Conservation (phyloP, 2,329 filamentous ascomycete species). For the Penicillium corylophilum region DNA sequence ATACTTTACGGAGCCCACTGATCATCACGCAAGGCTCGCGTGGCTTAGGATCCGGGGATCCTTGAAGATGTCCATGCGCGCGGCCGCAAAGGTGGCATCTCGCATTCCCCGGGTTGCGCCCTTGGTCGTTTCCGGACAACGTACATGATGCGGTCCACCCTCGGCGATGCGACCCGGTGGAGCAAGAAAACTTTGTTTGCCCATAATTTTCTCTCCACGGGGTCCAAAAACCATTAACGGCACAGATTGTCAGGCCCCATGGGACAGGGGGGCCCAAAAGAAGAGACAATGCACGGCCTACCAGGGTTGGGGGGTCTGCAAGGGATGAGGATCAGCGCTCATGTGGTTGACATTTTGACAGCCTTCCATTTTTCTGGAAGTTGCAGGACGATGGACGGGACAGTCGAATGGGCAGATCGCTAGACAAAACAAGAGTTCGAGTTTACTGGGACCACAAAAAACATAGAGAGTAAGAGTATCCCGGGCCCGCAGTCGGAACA, state of each 20-base stretch:
- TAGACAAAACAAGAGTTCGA: background rate
- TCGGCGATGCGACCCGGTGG: constrained; percentile 10
- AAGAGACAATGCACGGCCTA: background rate
- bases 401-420: too few species aligned
- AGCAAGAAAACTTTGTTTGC: constrained; percentile 11
- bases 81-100: constrained; percentile 8
- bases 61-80: constrained; percentile 12
- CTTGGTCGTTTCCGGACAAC: constrained; percentile 20
- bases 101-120: background rate
- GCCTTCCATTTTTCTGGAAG: constrained; percentile 18
- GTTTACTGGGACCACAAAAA: background rate
- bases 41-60: constrained; percentile 17
- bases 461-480: constrained; percentile 9
- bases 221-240: background rate
- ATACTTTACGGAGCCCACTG: background rate
- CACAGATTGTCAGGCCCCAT: background rate
- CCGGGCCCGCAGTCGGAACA: constrained; percentile 17
- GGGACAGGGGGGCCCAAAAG: constrained; percentile 1
- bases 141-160: constrained; percentile 8
- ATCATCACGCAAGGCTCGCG: constrained; percentile 17
- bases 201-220: constrained; percentile 7
- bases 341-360: constrained; percentile 15
- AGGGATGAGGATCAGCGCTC: constrained; percentile 5
- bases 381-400: background rate
- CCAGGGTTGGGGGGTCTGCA: constrained; percentile 6